phyloP scores from a whole-genome alignment of 2,329 filamentous ascomycete species.

The Arthrinium puccinioides region DNA sequence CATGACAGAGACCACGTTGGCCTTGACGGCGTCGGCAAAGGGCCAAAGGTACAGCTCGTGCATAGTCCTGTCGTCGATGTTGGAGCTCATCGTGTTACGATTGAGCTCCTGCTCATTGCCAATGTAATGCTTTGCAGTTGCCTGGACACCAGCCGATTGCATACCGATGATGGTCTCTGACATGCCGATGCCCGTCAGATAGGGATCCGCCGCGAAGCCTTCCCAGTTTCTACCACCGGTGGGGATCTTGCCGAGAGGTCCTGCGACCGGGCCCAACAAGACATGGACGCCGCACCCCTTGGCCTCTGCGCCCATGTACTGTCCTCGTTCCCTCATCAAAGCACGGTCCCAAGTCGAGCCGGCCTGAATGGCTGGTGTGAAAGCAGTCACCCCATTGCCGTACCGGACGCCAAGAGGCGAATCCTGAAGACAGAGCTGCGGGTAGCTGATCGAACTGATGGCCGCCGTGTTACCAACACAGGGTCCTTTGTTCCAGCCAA shows the following conservation, averaged over 20 bases:
- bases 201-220: constrained; percentile 72
- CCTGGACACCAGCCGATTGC: constrained; percentile 43
- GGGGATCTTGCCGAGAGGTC: constrained; percentile 66
- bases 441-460: constrained; percentile 54
- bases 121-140: constrained; percentile 53
- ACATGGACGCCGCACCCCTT: constrained; percentile 66
- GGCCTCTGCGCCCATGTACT: constrained; percentile 62
- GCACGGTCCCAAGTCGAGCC: constrained; percentile 74
- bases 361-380: constrained; percentile 72
- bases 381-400: constrained; percentile 64
- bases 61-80: constrained; percentile 56
- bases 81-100: constrained; percentile 45
- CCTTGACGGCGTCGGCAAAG: constrained; percentile 60
- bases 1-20: constrained; percentile 61
- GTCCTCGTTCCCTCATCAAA: constrained; percentile 64
- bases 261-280: constrained; percentile 67
- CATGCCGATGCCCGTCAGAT: constrained; percentile 58
- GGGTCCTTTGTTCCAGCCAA: constrained; percentile 66
- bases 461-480: constrained; percentile 59
- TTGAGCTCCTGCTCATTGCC: constrained; percentile 63
- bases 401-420: constrained; percentile 71
- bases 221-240: constrained; percentile 77
- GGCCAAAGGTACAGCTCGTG: constrained; percentile 64
- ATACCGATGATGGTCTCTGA: constrained; percentile 54
- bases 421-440: constrained; percentile 71